Base-by-base conservation (phyloP, 306 rosid genomes). In the Clitoria ternatea region DNA sequence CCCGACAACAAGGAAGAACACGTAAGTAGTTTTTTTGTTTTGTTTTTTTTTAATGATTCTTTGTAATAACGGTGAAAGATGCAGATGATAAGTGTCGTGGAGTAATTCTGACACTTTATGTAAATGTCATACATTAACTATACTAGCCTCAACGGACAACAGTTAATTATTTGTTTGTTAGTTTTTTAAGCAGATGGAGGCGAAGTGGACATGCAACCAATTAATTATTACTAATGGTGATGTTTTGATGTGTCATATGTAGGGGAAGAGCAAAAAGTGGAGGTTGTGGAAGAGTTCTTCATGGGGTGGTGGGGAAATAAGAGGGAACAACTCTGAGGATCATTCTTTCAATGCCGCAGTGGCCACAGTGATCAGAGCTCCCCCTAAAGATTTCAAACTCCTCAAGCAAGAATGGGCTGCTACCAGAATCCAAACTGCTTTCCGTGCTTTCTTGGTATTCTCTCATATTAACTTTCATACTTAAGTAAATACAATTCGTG, bases 341-440 rank as follows among this genome's bases (percentile, higher is more conserved):
- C 22, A 59, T 30, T 30, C 87, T 6, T 89, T 81, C 50, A 79
- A 80, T 0, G 87, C 89, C 0, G 98, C 96, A 0, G 69, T 89
- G 79, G 98, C 95, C 39, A 72, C 98, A 0, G 84, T 92, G 6
- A 81, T 92, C 68, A 88, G 96, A 78, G 95, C 98, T 71, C 89
- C 82, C 0, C 95, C 92, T 1, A 87, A 81, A 81, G 87, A 89
- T 79, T 92, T 92, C 59, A 79, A 77, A 80, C 88, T 69, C 53
- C 85, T 92, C 1, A 80, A 86, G 59, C 66, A 84, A 80, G 96
- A 92, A 80, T 89, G 98, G 98, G 98, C 98, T 0, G 88, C 98
- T 0, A 89, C 87, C 4, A 70, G 92, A 66, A 86, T 92, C 72
- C 98, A 92, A 82, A 87, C 96, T 11, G 89, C 90, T 64, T 92